Percentiles rank a stretch among this genome's conserved stretches.
These are phyloP conservation scores for Aspergillus luchuensis DNA, from an alignment of 2,329 filamentous ascomycete species.

Conservation along the genomic window DNA sequence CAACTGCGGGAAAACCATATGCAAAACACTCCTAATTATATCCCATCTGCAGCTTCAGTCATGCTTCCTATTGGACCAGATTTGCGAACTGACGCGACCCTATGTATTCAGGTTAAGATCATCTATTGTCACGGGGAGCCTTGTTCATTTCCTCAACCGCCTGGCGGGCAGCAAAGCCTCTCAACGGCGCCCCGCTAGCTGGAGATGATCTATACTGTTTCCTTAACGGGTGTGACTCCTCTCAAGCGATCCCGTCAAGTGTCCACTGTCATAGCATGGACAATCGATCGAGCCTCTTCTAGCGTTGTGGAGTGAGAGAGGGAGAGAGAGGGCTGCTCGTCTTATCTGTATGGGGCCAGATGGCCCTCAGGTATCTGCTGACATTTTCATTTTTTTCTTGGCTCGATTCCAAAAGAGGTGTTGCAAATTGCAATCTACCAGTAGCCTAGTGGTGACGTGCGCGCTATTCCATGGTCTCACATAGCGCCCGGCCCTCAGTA, in stretches of 20 bases:
- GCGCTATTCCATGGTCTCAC: neutral
- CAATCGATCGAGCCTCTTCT: neutral
- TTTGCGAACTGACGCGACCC: neutral
- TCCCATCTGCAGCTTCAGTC: neutral
- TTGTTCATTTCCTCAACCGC: neutral
- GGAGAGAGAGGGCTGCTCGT: neutral
- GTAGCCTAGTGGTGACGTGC: neutral
- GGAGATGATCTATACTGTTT: neutral
- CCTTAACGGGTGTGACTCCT: neutral
- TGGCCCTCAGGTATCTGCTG: neutral
- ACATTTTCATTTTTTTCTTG: neutral
- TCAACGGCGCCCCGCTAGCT: neutral
- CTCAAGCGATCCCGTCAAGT: neutral
- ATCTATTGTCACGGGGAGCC: neutral
- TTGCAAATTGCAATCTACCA: neutral
- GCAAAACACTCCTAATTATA: neutral
- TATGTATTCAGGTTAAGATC: neutral
- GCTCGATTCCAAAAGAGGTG: neutral
- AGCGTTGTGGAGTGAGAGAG: neutral
- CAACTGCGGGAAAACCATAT: neutral
- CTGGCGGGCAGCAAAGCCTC: neutral
- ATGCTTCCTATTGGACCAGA: neutral
- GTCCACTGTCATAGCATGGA: constrained; percentile 3
- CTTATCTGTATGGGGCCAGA: neutral
- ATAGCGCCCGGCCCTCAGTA: neutral